These are phyloP conservation scores for Ustilago trichophora DNA, from an alignment of 1,284 basidiomycete species.

Conservation along the genomic window DNA sequence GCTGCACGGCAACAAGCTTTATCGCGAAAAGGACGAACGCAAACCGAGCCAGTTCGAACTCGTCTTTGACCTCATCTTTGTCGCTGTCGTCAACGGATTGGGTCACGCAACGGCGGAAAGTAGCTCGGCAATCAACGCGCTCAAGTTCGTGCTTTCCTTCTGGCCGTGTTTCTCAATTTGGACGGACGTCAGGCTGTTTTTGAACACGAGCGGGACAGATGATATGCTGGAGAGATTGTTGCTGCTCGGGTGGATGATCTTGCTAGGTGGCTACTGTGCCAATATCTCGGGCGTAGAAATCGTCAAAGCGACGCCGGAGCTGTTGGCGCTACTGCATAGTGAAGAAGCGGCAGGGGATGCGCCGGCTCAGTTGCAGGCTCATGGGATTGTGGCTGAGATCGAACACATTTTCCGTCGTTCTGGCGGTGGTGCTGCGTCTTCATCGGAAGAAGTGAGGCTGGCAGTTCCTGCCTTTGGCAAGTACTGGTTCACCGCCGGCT, in stretches of 20 bases:
- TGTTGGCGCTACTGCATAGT: slow-evolving; percentile 13
- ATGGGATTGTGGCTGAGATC: slow-evolving; percentile 11
- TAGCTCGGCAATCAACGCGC: slow-evolving; percentile 56
- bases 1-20: slow-evolving; percentile 60
- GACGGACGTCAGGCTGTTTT: slow-evolving; percentile 57
- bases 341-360: slow-evolving; percentile 17
- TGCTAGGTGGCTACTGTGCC: slow-evolving; percentile 62
- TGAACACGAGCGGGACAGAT: slow-evolving; percentile 64
- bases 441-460: slow-evolving; percentile 1
- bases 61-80: slow-evolving; percentile 65
- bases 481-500: slow-evolving; percentile 58
- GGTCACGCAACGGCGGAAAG: slow-evolving; percentile 57
- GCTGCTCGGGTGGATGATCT: slow-evolving; percentile 61
- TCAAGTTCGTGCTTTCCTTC: slow-evolving; percentile 64
- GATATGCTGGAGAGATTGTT: slow-evolving; percentile 61
- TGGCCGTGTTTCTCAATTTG: slow-evolving; percentile 61
- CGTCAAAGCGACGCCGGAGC: slow-evolving; percentile 21
- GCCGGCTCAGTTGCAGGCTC: slow-evolving; percentile 5
- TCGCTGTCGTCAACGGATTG: slow-evolving; percentile 53
- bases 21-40: slow-evolving; percentile 61
- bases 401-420: slow-evolving; percentile 21
- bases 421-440: neutral
- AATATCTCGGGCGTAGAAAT: slow-evolving; percentile 57
- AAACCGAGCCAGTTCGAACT: slow-evolving; percentile 63
- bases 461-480: slow-evolving; percentile 25